Conservation (phyloP, 2,329 filamentous ascomycete genomes). For the Cytospora leucostoma region DNA sequence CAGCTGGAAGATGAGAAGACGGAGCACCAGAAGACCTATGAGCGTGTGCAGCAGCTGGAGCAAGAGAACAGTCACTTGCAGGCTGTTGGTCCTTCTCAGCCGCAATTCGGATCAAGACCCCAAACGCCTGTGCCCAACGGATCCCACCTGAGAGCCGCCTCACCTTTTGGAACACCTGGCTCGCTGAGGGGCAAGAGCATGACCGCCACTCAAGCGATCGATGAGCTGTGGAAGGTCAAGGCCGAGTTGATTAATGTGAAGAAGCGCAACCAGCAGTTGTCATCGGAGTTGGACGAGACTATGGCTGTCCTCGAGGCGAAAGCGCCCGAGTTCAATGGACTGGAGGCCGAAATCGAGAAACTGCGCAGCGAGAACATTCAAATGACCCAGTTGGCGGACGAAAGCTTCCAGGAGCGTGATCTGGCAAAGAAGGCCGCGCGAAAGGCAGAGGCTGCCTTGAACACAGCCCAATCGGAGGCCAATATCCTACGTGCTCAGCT, state of each 20-base stretch:
- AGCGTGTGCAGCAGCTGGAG: slow-evolving; percentile 53
- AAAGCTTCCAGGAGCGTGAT: slow-evolving; percentile 79
- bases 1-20: slow-evolving; percentile 59
- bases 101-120: slow-evolving; percentile 49
- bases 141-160: slow-evolving; percentile 51
- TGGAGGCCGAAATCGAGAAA: slow-evolving; percentile 77
- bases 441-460: slow-evolving; percentile 74
- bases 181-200: slow-evolving; percentile 59
- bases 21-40: slow-evolving; percentile 49
- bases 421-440: slow-evolving; percentile 74
- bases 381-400: slow-evolving; percentile 82
- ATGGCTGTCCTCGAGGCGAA: slow-evolving; percentile 82
- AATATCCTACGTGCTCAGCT: slow-evolving; percentile 83
- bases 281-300: slow-evolving; percentile 80
- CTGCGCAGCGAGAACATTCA: slow-evolving; percentile 80
- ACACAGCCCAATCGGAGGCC: slow-evolving; percentile 64
- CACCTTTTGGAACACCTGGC: slow-evolving; percentile 63
- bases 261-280: slow-evolving; percentile 72
- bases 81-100: slow-evolving; percentile 44
- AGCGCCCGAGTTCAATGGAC: slow-evolving; percentile 83
- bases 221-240: slow-evolving; percentile 69
- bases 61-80: slow-evolving; percentile 56
- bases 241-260: slow-evolving; percentile 72
- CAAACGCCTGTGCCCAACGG: slow-evolving; percentile 65
- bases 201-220: slow-evolving; percentile 63